Evolutionary conservation across 2,329 filamentous ascomycete species (phyloP), one percentile per base, ranked within the genome.

Genomic region (Trichoderma asperellum): DNA sequence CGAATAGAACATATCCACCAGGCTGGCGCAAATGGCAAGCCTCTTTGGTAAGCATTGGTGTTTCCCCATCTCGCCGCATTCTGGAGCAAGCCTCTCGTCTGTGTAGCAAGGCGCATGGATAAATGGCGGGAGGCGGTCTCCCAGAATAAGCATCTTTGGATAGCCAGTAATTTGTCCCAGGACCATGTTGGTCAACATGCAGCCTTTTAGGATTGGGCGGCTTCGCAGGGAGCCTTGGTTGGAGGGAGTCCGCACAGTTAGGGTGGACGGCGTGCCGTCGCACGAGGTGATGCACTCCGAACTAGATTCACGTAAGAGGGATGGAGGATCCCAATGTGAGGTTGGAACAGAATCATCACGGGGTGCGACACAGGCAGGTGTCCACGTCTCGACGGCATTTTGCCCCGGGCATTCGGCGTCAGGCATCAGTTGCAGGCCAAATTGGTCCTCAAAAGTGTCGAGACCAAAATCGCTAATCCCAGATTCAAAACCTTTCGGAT

Each of bases 1-100:
- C 43, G 59, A 62, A 52, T 62, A 62, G 10, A 62, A 62, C 43
- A 62, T 62, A 27, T 62, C 59, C 29, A 62, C 59, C 40, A 62
- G 47, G 43, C 59, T 62, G 59, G 59, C 59, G 37, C 59, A 62
- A 35, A 62, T 62, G 29, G 59, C 59, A 27, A 62, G 59, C 29
- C 59, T 62, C 29, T 62, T 62, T n/a, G 59, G 59, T n/a, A 62
- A 18, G n/a, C 59, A 62, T 52, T 62, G 59, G 59, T 62, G 59
- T 24, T 62, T 62, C 12, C 59, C 59, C 59, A 62, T 62, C 29
- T 62, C 59, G 29, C 59, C 59, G n/a, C 59, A 52, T 18, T 62
- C 59, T 10, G 27, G 59, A 35, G 59, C 59, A 52, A 62, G 59
- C 4, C 40, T 49, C 59, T 62, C 59, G 2, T 62, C 59, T 24